Evolutionary conservation across 768 basidiomycete genomes (phyloP).

Genomic region (Tylopilus intermedius): DNA sequence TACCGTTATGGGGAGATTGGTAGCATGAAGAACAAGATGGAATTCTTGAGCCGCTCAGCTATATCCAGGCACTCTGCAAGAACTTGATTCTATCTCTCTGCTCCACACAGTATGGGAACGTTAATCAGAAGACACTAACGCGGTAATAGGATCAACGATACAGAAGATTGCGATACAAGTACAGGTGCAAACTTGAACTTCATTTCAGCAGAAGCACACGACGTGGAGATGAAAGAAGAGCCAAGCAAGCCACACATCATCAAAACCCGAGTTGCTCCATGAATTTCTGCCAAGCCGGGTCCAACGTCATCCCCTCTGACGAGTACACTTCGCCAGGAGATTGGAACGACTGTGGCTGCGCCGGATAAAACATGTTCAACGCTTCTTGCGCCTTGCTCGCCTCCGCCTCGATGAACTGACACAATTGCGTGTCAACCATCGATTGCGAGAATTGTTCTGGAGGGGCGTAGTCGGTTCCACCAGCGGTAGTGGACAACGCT

Average conservation of each 20-base stretch:
- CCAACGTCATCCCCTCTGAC: conserved; percentile 37
- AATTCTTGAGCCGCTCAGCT: no score
- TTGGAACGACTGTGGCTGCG: conserved; percentile 11
- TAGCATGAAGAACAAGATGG: no score
- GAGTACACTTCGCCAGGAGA: conserved; percentile 2
- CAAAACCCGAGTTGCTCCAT: conserved; percentile 62
- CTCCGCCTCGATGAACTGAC: conserved; percentile 16
- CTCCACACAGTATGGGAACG: no score
- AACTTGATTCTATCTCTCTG: no score
- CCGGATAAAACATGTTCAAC: conserved; percentile 16
- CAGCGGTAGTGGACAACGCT: conserved; percentile 12
- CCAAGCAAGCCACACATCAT: background rate
- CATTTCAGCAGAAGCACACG: no score
- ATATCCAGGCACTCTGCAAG: no score
- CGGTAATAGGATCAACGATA: no score
- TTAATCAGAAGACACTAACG: no score
- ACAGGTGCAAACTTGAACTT: no score
- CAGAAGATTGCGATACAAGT: no score
- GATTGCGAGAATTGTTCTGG: conserved; percentile 24
- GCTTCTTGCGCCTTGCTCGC: conserved; percentile 7
- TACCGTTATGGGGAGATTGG: no score
- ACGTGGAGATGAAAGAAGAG: no score
- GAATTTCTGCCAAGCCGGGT: conserved; percentile 63
- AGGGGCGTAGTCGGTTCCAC: conserved; percentile 28
- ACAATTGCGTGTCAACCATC: conserved; percentile 31